Conservation (phyloP, 768 basidiomycete species). For the Phallus indusiatus region DNA sequence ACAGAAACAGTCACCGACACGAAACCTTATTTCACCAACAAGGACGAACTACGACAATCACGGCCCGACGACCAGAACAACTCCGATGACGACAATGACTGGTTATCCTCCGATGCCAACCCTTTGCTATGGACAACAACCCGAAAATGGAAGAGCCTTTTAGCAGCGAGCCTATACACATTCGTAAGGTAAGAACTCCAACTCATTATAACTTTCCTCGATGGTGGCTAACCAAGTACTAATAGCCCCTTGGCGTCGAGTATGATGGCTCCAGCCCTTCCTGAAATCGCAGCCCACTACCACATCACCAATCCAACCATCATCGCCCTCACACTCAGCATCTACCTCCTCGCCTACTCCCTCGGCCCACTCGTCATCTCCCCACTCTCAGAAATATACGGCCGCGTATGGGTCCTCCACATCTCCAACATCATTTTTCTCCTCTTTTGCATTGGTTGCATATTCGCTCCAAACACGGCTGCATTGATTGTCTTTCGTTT, state of each 20-base stretch:
- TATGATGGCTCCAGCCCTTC: slow-evolving; percentile 67
- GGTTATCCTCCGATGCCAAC: slow-evolving; percentile 51
- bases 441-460: slow-evolving; percentile 12
- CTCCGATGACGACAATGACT: slow-evolving; percentile 17
- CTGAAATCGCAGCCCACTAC: slow-evolving; percentile 43
- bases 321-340: slow-evolving; percentile 47
- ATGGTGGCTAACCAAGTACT: too few relatives aligned
- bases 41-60: too few relatives aligned
- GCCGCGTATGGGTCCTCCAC: slow-evolving; percentile 14
- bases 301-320: slow-evolving; percentile 42
- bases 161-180: slow-evolving; percentile 35
- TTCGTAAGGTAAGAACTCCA: slow-evolving; percentile 8
- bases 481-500: slow-evolving; percentile 16
- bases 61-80: too few relatives aligned
- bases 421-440: slow-evolving; percentile 13
- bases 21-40: too few relatives aligned
- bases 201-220: too few relatives aligned
- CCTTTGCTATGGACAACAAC: slow-evolving; percentile 53
- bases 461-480: slow-evolving; percentile 14
- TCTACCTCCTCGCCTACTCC: slow-evolving; percentile 44
- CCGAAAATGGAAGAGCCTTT: slow-evolving; percentile 49
- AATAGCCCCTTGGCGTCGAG: slow-evolving; percentile 40
- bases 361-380: slow-evolving; percentile 8
- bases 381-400: slow-evolving; percentile 16
- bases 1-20: too few relatives aligned